Conservation (phyloP, 2,329 filamentous ascomycete genomes). For the Microcyclosporella mali region DNA sequence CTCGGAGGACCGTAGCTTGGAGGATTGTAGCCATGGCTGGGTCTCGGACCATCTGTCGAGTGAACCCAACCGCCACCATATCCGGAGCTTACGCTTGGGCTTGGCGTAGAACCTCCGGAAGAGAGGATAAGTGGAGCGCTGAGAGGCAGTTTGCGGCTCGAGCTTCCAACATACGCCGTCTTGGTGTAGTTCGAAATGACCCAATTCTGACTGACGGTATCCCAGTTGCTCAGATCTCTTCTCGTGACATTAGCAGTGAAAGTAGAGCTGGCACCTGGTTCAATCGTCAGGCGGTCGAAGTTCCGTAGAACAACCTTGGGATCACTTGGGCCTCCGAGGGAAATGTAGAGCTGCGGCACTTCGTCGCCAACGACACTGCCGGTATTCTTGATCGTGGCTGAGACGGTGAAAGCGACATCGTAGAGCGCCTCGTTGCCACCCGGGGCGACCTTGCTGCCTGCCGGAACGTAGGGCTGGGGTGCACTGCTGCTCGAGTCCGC, state of each 20-base stretch:
- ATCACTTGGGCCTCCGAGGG: slow-evolving; percentile 71
- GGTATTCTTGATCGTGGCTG: slow-evolving; percentile 65
- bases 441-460: slow-evolving; percentile 52
- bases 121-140: slow-evolving; percentile 18
- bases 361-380: slow-evolving; percentile 61
- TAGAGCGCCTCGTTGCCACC: slow-evolving; percentile 59
- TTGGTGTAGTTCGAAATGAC: slow-evolving; percentile 54
- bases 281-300: slow-evolving; percentile 71
- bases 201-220: slow-evolving; percentile 72
- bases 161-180: slow-evolving; percentile 55
- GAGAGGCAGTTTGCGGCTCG: slow-evolving; percentile 52
- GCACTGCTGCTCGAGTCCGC: slow-evolving; percentile 53
- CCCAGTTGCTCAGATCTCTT: slow-evolving; percentile 85
- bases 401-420: slow-evolving; percentile 62
- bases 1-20: neutral
- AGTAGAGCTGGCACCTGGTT: slow-evolving; percentile 58
- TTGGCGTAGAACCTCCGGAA: neutral
- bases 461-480: slow-evolving; percentile 54
- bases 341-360: slow-evolving; percentile 69
- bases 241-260: slow-evolving; percentile 67
- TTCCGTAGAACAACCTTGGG: slow-evolving; percentile 62
- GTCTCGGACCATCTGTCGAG: neutral
- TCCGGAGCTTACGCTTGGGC: neutral
- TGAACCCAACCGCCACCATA: neutral
- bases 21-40: neutral